Evolutionary conservation across 1,284 basidiomycete genomes (phyloP), one percentile per base, ranked within the genome.

Genomic region (Cystobasidiaceae sp.): DNA sequence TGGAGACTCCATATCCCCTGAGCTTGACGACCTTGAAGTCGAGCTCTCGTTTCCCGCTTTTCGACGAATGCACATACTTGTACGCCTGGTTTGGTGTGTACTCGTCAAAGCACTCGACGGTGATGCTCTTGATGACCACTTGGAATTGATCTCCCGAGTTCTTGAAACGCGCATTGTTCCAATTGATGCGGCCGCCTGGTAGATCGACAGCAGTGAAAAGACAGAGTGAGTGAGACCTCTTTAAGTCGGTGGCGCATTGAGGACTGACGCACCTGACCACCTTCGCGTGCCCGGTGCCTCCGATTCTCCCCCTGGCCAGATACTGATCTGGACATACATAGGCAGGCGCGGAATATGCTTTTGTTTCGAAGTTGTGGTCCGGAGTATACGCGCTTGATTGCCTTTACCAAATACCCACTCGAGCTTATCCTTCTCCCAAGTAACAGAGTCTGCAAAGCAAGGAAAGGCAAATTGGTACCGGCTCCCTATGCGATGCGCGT

Each of bases 281-380:
- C 23, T 37, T 49, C 43, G 39, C 4, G 61, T 64, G 3, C 61
- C 61, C 28, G 25, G 27, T 15, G 39, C 21, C 1, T 34, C 19
- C 4, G 51, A 45, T 11, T 43, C 48, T 17, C 61, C 61, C 2
- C 61, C 61, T 30, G 61, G 61, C 61, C 61, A 64, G 39, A 64
- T 64, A 23, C 61, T 64, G 43, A 64, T 34, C 25, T 64, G 61
- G 1, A 54, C 34, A 44, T 51, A 64, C 61, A 64, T 64, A 4
- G 61, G 61, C 19, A 64, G 30, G 17, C 34, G 28, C 13, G 61
- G 61, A 15, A 64, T 48, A 34, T 64, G 61, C 11, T 45, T 41
- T 41, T 49, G 27, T 17, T 39, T 7, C 5, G 61, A 32, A 15
- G 41, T 64, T 2, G 43, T 39, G 2, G 51, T 64, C 7, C 54